Evolutionary conservation across 2,329 filamentous ascomycete genomes (phyloP).

Genomic region (Diaporthe sp.): DNA sequence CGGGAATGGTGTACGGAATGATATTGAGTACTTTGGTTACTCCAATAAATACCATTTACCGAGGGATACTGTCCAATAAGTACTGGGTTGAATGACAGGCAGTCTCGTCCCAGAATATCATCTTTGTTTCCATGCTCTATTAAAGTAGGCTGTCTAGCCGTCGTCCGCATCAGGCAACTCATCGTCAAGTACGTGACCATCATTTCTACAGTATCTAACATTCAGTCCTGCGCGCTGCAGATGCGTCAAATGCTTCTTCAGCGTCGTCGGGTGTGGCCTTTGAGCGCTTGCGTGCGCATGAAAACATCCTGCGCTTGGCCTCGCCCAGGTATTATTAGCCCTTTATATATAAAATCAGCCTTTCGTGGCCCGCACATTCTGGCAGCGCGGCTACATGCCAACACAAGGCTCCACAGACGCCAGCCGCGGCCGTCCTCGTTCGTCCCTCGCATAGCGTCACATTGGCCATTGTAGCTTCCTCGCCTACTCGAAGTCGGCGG

Average conservation of each 20-base stretch:
- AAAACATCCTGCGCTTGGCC: constrained; percentile 19
- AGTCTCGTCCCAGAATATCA: background rate
- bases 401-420: background rate
- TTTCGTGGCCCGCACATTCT: constrained; percentile 13
- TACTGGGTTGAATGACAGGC: background rate
- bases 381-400: constrained; percentile 14
- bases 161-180: constrained; percentile 21
- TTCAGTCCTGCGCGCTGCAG: constrained; percentile 32
- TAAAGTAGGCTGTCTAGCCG: constrained; percentile 38
- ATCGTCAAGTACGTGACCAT: constrained; percentile 38
- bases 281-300: constrained; percentile 15
- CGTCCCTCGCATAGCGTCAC: constrained; percentile 2
- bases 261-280: background rate
- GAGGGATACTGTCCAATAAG: background rate
- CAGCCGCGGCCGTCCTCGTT: background rate
- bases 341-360: constrained; percentile 32
- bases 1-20: background rate
- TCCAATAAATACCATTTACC: background rate
- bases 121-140: constrained; percentile 40
- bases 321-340: constrained; percentile 21
- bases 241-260: constrained; percentile 20
- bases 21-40: background rate
- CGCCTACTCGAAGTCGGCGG: constrained; percentile 84
- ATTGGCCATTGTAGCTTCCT: background rate
- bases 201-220: constrained; percentile 37